Evolutionary conservation across 257 asterid genomes (phyloP), one percentile per base, ranked within the genome.

Genomic region (Misopates orontium): DNA sequence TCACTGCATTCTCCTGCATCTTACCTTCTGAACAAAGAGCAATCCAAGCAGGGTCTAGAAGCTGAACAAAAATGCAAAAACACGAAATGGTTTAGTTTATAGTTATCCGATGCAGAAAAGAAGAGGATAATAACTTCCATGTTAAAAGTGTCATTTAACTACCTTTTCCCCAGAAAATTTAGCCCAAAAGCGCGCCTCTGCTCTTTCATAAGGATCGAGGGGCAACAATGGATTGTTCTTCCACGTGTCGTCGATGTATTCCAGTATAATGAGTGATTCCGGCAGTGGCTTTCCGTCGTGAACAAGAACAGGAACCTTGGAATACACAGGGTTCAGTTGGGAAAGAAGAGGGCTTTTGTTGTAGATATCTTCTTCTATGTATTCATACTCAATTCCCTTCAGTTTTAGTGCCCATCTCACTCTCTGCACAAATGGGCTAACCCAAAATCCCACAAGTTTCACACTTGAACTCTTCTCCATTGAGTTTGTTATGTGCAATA

Each of bases 381-480:
- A 58, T 36, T 58, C 64, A 18, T 58, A 58, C 5, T 58, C 64
- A 31, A 58, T 36, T 31, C 31, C 64, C 12, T 58, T 58, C 10
- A 58, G 49, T 14, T 58, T 32, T 1, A 58, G 8, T 58, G 64
- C 64, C 64, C 64, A 58, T 36, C 64, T 58, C 0, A 58, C 64
- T 18, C 64, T 36, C 1, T 58, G 64, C 12, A 58, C 64, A 58
- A n/a, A 58, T 36, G 64, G 64, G 49, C 64, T 58, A 9, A 58
- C 64, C 64, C 64, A 58, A 36, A 58, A 58, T 58, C 64, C 64
- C 41, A 58, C 64, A 31, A 58, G 28, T 58, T 36, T 36, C 31
- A 58, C 49, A 58, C 64, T 32, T 31, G 1, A 7, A 36, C 0
- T 22, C 20, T 8, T 32, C 25, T 56, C 44, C 66, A 41, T 39